Percentiles rank a stretch among this genome's conserved stretches.
phyloP scores from a whole-genome alignment of 2,329 filamentous ascomycete species.

The Aspergillus hiratsukae region DNA sequence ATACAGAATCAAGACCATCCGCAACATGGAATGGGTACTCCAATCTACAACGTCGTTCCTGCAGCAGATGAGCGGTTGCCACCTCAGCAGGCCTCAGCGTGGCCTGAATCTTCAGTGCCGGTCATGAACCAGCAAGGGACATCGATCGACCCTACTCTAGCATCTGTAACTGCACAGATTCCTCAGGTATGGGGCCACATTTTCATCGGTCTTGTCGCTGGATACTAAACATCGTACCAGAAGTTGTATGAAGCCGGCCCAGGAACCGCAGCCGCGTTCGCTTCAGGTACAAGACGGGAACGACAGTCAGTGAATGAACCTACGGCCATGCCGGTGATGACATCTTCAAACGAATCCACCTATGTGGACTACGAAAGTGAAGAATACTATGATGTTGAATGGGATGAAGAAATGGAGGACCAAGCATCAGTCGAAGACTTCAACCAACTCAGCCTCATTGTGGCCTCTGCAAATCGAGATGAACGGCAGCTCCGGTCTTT shows the following conservation, averaged over 20 bases:
- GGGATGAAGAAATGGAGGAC: slow-evolving; percentile 54
- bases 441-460: slow-evolving; percentile 41
- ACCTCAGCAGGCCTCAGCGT: neutral
- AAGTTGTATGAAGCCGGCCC: neutral
- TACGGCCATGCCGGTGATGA: slow-evolving; percentile 7
- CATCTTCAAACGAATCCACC: slow-evolving; percentile 18
- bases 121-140: neutral
- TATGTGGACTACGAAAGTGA: slow-evolving; percentile 55
- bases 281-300: neutral
- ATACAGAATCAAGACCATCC: neutral
- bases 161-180: neutral
- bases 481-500: slow-evolving; percentile 47
- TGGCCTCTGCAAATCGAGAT: slow-evolving; percentile 41
- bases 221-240: neutral
- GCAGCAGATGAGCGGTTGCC: neutral
- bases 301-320: slow-evolving; percentile 1
- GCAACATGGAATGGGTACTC: neutral
- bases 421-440: slow-evolving; percentile 32
- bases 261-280: neutral
- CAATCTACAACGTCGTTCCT: neutral
- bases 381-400: slow-evolving; percentile 59
- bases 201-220: neutral
- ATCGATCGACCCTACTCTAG: neutral
- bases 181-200: neutral
- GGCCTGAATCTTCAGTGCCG: neutral